Conservation (phyloP, 345 rosid species). For the Pelargonium nanum region DNA sequence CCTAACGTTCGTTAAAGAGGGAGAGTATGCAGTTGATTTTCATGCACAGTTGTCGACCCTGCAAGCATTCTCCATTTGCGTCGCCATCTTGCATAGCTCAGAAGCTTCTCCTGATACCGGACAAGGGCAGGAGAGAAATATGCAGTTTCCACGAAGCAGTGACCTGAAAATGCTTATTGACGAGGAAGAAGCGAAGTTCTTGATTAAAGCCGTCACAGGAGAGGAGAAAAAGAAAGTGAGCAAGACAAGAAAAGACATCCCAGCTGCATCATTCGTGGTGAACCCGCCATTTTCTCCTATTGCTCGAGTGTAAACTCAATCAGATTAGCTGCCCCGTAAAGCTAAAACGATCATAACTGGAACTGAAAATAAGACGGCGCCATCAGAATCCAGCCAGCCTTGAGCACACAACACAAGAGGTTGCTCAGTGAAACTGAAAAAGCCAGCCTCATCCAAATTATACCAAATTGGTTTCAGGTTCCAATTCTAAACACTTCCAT, state of each 20-base stretch:
- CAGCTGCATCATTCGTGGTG: constrained; percentile 47
- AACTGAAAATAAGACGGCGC: not conserved
- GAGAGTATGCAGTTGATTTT: constrained; percentile 70
- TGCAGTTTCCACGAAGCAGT: constrained; percentile 31
- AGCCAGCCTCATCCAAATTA: no score
- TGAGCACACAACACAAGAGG: no score
- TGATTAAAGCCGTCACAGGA: constrained; percentile 48
- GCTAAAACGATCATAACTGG: not conserved
- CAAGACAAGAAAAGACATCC: constrained; percentile 30
- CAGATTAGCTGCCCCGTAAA: not conserved
- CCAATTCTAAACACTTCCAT: no score
- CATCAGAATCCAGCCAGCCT: no score
- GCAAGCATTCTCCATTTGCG: constrained; percentile 88
- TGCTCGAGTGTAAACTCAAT: constrained; percentile 48
- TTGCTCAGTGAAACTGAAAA: no score
- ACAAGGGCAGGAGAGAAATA: constrained; percentile 22
- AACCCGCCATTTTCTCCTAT: constrained; percentile 92
- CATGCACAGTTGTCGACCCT: constrained; percentile 75
- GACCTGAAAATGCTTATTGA: constrained; percentile 58
- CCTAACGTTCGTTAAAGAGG: constrained; percentile 44
- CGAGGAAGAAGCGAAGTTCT: constrained; percentile 60
- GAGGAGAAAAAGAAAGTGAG: constrained; percentile 39
- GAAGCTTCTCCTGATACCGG: constrained; percentile 23
- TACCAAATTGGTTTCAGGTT: no score
- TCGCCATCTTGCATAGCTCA: constrained; percentile 53